Conservation (phyloP, 345 rosid species). For the Ailanthus altissimus region DNA sequence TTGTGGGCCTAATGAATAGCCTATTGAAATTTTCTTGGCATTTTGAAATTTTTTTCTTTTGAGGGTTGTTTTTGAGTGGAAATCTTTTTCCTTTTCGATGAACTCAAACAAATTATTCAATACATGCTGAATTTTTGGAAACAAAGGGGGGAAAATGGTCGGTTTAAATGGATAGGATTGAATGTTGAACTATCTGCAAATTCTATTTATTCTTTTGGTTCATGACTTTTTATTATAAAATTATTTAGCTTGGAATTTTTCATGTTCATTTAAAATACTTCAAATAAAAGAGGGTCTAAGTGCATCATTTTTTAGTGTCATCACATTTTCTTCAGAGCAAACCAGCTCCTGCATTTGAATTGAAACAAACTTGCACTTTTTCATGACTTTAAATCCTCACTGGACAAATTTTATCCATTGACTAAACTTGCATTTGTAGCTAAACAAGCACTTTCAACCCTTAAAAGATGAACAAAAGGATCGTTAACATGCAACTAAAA, state of each 20-base stretch:
- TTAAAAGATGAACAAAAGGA: too few species aligned
- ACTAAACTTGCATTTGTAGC: neutral
- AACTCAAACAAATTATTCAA: neutral
- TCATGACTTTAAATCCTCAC: neutral
- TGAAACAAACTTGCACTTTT: neutral
- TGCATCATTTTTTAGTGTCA: neutral
- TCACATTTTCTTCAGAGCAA: neutral
- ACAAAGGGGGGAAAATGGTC: too few species aligned
- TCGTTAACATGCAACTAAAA: too few species aligned
- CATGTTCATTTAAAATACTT: neutral
- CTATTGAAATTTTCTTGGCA: constrained; percentile 14
- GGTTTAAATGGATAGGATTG: neutral
- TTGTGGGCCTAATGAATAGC: constrained; percentile 21
- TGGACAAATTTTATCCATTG: neutral
- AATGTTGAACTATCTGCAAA: neutral
- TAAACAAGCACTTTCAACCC: neutral
- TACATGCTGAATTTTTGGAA: neutral
- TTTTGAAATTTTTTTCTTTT: neutral
- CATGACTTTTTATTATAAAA: too few species aligned
- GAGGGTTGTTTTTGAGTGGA: neutral
- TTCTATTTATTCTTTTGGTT: too few species aligned
- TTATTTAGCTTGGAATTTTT: neutral
- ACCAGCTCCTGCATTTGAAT: constrained; percentile 9
- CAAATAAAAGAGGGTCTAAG: neutral
- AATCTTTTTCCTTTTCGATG: neutral